Base-by-base conservation (phyloP, 1,284 basidiomycete species). In the Porogramme epimiltina region DNA sequence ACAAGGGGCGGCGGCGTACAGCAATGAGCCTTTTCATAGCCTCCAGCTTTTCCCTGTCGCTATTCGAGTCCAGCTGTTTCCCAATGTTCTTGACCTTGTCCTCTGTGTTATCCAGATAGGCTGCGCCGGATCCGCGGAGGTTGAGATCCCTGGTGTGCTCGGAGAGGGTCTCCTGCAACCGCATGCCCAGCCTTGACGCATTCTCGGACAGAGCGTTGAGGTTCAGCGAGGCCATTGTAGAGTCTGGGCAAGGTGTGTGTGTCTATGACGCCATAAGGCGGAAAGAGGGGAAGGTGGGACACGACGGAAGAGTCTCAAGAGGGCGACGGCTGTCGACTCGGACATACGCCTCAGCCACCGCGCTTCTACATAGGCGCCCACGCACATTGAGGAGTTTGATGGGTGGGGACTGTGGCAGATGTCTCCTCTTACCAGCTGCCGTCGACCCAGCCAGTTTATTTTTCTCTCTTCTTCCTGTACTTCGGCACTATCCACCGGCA, bases 21-120 rank as follows among this genome's bases (percentile, higher is more conserved):
- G 93, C 95, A 56, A 97, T 85, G 50, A 98, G 82, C 58, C 93
- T 79, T 72, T 95, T 95, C 86, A 98, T 89, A 6, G 93, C 95
- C 63, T 97, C 93, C 47, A 96, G 73, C 64, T 94, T 92, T 66
- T 97, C 94, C 50, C 86, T 76, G 63, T 97, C 95, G 50, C 85
- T 87, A 58, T 80, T 88, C 5, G 89, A 91, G 62, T 95, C 91
- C 37, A 98, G 81, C 62, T 97, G 89, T 62, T 84, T 86, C 49
- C 84, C 81, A 42, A 97, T 89, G 63, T 92, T 84, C 68, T 85
- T 84, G 36, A 81, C 71, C 67, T 85, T 87, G 67, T 91, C 89
- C 62, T 91, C 89, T 10, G 78, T 71, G 38, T 76, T 77, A 62
- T 91, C 89, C 56, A 90, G 74, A 62, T 83, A 87, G 24, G 78